Base-by-base conservation (phyloP, 768 basidiomycete species). In the Pilatotrama ljubarskyi region DNA sequence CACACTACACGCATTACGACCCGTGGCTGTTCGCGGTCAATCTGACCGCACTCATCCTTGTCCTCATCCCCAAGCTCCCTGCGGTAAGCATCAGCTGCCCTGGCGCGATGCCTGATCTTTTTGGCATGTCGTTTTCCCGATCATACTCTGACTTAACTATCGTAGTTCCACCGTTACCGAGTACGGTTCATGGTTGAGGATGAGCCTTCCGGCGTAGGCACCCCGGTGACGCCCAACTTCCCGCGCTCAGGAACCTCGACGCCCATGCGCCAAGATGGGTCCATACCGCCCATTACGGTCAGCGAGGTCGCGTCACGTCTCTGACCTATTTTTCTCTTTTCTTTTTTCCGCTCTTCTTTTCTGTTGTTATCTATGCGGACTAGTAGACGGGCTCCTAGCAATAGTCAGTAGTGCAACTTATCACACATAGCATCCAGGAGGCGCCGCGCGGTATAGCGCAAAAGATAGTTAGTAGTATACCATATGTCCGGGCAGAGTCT, bases 1-100 rank as follows among this genome's bases (percentile, higher is more conserved):
- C 97, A 0, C 97, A 99, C 72, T 99, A 98, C 80, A 98, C 95
- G 17, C 87, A 93, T 68, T 99, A 98, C 75, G 87, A 99, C 66
- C 94, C 92, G 9, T 94, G 91, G 83, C 68, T 96, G 52, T 99
- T 99, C 72, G 86, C 90, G 35, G 77, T 99, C 70, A 98, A 98
- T 69, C 80, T 98, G 61, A 78, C 89, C 2, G 89, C 93, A 2
- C 79, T 89, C 22, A 80, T 91, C 14, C 72, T 95, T 62, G 90
- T 91, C 24, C 84, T 98, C 61, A 87, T 97, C 64, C 95, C 97
- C 26, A 98, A 98, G 75, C 82, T 98, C n/a, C 97, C 97, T 41
- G 86, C 90, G 76, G 95, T 95, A 74, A 65, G 83, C 67, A 15
- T 18, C 14, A 51, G 20, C 66, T 43, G 29, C 55, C 46, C 36